Base-by-base conservation (phyloP, 164 flowering plant genomes). In the Vitis rupestris region DNA sequence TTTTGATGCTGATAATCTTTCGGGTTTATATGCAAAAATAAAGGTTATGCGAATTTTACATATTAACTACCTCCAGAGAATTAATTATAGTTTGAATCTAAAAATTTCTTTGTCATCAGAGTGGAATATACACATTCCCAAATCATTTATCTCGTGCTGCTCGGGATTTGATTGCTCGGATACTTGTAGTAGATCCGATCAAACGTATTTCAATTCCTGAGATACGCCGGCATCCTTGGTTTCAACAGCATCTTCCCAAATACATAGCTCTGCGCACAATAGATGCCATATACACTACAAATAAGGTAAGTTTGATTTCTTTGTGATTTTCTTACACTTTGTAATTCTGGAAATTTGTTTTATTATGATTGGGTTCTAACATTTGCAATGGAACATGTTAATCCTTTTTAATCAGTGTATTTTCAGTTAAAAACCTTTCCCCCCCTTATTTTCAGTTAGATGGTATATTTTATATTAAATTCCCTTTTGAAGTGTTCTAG, bases 221-320 rank as follows among this genome's bases (percentile, higher is more conserved):
- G 61, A 78, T 78, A 23, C 71, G 69, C 16, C 61, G 19, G 47
- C 81, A 78, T 65, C 70, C 72, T 16, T 78, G 81, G 81, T 78
- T 78, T 56, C 72, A 64, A 13, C 53, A 67, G 27, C 65, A 64
- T 49, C 71, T 74, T 74, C 78, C 72, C 4, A 61, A 9, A 17
- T 64, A 65, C 60, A 59, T 71, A 23, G 66, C 70, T 14, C 16
- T 53, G n/a, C 75, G 50, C 16, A 47, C 67, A n/a, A 51, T 37
- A 2, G 56, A 50, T 48, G 12, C 16, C 29, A 15, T n/a, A 48
- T 16, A 30, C 51, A 64, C 19, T 71, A 27, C 67, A 37, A 59
- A 53, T 8, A 48, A 64, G 72, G 76, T 50, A 47, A 31, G 63
- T 12, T 12, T 51, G 13, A 51, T 53, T 53, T 53, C 16, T n/a